Evolutionary conservation across 129 eudicot species (phyloP).

Genomic region (Arctium minus): DNA sequence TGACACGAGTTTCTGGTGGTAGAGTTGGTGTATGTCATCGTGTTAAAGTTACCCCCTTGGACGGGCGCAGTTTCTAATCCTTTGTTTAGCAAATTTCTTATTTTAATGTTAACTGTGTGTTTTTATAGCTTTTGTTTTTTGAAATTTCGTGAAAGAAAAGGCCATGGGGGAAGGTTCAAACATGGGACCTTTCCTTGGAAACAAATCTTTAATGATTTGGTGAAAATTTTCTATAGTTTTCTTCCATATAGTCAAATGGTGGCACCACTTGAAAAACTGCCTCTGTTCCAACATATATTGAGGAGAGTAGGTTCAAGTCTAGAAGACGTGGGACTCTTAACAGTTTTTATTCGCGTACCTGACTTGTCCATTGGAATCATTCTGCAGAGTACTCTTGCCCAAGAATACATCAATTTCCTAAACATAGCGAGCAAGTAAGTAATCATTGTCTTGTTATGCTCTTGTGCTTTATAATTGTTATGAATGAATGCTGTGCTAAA

Average conservation of each 20-base stretch:
- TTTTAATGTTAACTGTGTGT: not conserved
- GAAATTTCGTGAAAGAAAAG: not conserved
- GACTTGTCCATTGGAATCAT: not conserved
- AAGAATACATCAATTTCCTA: slow-evolving; percentile 72
- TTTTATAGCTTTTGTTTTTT: too few species aligned
- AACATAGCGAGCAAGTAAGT: slow-evolving; percentile 68
- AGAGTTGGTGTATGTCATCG: not conserved
- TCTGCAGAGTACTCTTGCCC: slow-evolving; percentile 62
- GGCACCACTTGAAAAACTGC: not conserved
- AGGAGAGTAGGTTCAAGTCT: not conserved
- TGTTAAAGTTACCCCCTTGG: too few species aligned
- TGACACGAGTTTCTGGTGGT: too few species aligned
- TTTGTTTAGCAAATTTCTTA: not conserved
- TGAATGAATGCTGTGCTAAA: not conserved
- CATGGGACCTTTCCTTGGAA: not conserved
- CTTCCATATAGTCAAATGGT: not conserved
- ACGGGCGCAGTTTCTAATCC: not conserved
- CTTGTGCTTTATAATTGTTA: not conserved
- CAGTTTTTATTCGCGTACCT: not conserved
- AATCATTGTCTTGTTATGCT: not conserved
- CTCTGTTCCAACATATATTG: not conserved
- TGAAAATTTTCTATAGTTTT: not conserved
- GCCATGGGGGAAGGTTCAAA: not conserved
- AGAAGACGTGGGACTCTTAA: too few species aligned
- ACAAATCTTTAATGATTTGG: not conserved